Percentiles rank a stretch among this genome's conserved stretches.
Evolutionary conservation across 495 filamentous ascomycete species (phyloP).

Genomic region (Platismatia glauca): DNA sequence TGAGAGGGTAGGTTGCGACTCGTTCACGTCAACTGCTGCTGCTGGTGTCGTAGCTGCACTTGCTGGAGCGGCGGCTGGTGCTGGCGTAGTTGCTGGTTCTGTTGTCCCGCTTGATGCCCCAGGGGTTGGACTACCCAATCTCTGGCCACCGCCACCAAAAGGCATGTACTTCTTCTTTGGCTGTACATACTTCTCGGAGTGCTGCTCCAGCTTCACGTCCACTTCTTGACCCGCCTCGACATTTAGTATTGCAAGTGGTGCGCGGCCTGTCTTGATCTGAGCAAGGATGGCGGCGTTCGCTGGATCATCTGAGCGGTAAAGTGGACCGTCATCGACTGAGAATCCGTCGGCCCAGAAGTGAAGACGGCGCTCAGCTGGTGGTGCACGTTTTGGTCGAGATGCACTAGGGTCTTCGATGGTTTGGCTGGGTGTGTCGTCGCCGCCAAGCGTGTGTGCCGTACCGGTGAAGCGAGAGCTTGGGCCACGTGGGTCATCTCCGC

Average conservation of each 20-base stretch:
- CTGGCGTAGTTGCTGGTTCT: conserved; percentile 33
- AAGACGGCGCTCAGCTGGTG: conserved; percentile 57
- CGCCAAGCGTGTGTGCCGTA: conserved; percentile 76
- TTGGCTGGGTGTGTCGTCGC: conserved; percentile 73
- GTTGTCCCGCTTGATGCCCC: conserved; percentile 39
- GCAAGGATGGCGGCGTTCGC: conserved; percentile 70
- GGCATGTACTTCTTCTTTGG: conserved; percentile 84
- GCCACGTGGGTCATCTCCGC: conserved; percentile 43
- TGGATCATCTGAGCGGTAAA: conserved; percentile 83
- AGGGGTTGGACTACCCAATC: conserved; percentile 87
- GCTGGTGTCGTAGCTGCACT: conserved; percentile 27
- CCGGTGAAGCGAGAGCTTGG: conserved; percentile 65
- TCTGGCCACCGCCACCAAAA: conserved; percentile 71
- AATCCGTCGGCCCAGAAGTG: conserved; percentile 95
- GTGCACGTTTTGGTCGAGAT: conserved; percentile 33
- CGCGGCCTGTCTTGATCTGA: conserved; percentile 78
- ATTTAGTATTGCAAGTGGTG: conserved; percentile 82
- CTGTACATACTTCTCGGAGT: conserved; percentile 71
- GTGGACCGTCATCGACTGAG: conserved; percentile 87
- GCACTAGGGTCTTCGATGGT: conserved; percentile 57
- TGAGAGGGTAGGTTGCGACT: conserved; percentile 65
- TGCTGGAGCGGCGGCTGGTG: conserved; percentile 28
- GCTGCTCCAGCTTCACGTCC: conserved; percentile 80
- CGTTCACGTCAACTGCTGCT: conserved; percentile 49
- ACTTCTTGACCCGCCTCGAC: conserved; percentile 77